Evolutionary conservation across 139 green algal genomes (phyloP).

Genomic region (Pleodorina starrii): DNA sequence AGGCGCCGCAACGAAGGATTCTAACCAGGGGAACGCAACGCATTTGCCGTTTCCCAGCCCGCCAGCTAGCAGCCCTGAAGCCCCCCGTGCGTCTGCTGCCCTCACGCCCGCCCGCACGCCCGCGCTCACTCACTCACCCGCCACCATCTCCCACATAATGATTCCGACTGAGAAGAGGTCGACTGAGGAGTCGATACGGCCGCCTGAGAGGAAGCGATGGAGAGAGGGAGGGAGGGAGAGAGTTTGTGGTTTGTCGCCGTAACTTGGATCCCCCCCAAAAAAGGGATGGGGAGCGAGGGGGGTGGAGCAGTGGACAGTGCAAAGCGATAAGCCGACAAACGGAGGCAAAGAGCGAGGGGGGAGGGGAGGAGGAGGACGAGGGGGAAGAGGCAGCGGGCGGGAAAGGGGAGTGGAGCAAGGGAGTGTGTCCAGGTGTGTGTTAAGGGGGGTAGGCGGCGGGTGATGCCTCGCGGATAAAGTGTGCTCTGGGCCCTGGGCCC

Average conservation of each 20-base stretch:
- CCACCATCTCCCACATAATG: conserved; percentile 3
- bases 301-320: background rate
- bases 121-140: background rate
- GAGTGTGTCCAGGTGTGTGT: no score
- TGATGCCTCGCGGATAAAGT: background rate
- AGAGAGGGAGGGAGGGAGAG: no score
- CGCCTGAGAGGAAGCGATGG: background rate
- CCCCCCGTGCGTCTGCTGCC: background rate
- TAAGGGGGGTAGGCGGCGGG: background rate
- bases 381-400: no score
- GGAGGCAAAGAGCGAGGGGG: background rate
- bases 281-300: background rate
- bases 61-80: background rate
- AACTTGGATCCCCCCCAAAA: background rate
- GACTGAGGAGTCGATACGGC: background rate
- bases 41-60: no score
- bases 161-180: background rate
- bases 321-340: background rate
- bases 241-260: no score
- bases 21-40: background rate
- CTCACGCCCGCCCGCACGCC: background rate
- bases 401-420: no score
- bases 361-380: background rate
- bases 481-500: background rate
- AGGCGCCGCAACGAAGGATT: background rate